Conservation (phyloP, 2,329 filamentous ascomycete species). For the Aspergillus aculeatus region DNA sequence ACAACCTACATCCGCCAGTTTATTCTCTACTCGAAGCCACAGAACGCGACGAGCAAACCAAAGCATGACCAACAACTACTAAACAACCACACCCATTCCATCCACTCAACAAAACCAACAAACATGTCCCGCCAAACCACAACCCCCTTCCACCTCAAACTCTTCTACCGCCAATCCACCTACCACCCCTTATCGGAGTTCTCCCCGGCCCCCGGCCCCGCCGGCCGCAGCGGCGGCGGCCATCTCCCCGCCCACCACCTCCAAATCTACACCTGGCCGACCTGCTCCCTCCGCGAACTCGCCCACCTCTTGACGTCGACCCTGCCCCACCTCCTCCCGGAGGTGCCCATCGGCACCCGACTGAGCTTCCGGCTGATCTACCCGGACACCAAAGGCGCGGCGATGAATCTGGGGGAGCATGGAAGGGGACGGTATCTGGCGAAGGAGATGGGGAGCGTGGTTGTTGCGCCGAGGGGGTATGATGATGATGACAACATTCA, state of each 20-base stretch:
- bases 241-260: constrained; percentile 61
- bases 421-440: constrained; percentile 65
- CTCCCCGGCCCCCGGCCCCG: constrained; percentile 54
- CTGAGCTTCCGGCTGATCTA: constrained; percentile 86
- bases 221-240: no score
- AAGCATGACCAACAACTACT: not conserved
- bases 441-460: constrained; percentile 79
- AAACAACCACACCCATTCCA: not conserved
- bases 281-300: constrained; percentile 77
- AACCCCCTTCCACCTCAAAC: constrained; percentile 78
- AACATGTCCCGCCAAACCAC: constrained; percentile 58
- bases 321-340: constrained; percentile 67
- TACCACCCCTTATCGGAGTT: constrained; percentile 61
- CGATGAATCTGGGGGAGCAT: constrained; percentile 35
- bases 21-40: not conserved
- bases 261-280: constrained; percentile 82
- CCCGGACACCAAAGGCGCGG: constrained; percentile 62
- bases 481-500: not conserved
- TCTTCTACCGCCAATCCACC: constrained; percentile 74
- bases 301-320: constrained; percentile 71
- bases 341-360: constrained; percentile 74
- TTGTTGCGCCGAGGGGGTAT: constrained; percentile 57
- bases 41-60: not conserved
- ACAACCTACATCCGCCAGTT: not conserved
- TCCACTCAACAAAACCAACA: no score